Evolutionary conservation across 1,139 yeast species (phyloP).

Genomic region (Saccharomyces pastorianus): DNA sequence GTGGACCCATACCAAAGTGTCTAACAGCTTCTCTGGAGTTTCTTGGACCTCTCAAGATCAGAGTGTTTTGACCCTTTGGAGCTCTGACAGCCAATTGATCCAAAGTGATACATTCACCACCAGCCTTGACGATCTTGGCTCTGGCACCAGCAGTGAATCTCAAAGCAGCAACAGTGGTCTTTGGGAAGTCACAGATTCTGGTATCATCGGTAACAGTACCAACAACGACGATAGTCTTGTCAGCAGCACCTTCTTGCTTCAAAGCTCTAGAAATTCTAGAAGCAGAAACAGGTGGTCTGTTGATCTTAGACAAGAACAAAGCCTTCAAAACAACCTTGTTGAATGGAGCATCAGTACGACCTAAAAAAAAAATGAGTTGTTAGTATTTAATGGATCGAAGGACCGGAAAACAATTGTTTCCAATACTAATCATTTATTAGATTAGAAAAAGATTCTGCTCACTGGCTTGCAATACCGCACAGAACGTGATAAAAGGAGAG

Average conservation of each 20-base stretch:
- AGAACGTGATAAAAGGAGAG: not conserved
- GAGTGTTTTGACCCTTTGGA: conserved; percentile 98
- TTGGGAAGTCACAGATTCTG: conserved; percentile 91
- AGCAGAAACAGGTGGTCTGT: conserved; percentile 98
- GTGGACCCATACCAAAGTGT: conserved; percentile 99
- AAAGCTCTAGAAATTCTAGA: conserved; percentile 84
- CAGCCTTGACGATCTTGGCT: conserved; percentile 94
- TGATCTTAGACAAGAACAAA: conserved; percentile 93
- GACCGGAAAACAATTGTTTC: conserved; percentile 9
- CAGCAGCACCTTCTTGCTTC: conserved; percentile 73
- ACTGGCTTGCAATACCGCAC: conserved; percentile 15
- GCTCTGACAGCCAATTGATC: conserved; percentile 98
- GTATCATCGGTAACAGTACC: conserved; percentile 98
- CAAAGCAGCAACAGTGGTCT: conserved; percentile 96
- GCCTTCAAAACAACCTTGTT: conserved; percentile 93
- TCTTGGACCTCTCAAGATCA: conserved; percentile 98
- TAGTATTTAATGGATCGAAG: conserved; percentile 16
- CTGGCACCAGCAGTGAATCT: conserved; percentile 99
- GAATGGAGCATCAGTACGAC: conserved; percentile 98
- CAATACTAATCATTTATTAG: conserved; percentile 2
- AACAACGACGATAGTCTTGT: conserved; percentile 93
- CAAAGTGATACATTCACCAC: conserved; percentile 98
- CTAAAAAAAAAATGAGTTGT: conserved; percentile 32
- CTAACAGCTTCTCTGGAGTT: conserved; percentile 97
- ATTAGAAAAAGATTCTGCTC: conserved; percentile 28